Percentiles rank a stretch among this genome's conserved stretches.
Conservation (phyloP, 768 basidiomycete genomes). For the Leccinum truebloodii region DNA sequence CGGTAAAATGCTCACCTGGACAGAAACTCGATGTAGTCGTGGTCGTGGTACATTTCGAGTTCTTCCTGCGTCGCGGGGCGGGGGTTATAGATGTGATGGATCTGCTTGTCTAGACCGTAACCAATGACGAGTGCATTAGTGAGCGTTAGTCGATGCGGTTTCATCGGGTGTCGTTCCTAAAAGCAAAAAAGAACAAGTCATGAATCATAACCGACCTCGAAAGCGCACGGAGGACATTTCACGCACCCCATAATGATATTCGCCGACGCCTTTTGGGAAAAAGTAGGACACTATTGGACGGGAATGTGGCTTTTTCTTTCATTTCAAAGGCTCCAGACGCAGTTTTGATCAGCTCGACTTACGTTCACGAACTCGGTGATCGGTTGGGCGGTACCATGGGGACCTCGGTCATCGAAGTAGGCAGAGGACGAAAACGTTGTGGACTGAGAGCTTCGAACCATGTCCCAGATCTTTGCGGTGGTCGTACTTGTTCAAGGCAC, state of each 20-base stretch:
- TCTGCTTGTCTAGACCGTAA: conserved; percentile 93
- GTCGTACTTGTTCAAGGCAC: neutral
- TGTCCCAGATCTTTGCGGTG: conserved; percentile 6
- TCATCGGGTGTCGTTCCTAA: conserved; percentile 98
- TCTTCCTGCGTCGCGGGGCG: conserved; percentile 87
- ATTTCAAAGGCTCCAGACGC: conserved; percentile 16
- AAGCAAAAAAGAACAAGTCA: neutral
- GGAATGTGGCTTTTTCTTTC: conserved; percentile 30
- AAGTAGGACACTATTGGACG: conserved; percentile 94
- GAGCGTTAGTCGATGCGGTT: conserved; percentile 92
- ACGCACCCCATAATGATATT: conserved; percentile 94
- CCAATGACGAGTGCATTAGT: conserved; percentile 96
- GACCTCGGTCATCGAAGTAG: conserved; percentile 77
- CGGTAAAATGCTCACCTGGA: conserved; percentile 56
- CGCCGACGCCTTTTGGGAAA: conserved; percentile 90
- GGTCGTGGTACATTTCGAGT: conserved; percentile 88
- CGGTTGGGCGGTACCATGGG: conserved; percentile 70
- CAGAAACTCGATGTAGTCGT: conserved; percentile 96
- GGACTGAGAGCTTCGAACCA: conserved; percentile 41
- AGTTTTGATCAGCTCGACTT: conserved; percentile 29
- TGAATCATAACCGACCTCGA: conserved; percentile 1
- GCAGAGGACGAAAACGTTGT: conserved; percentile 70
- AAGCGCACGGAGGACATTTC: neutral
- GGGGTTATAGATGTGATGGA: conserved; percentile 90
- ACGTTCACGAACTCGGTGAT: conserved; percentile 81